Conservation (phyloP, 805 yeast species). For the Wickerhamiella shivajii region DNA sequence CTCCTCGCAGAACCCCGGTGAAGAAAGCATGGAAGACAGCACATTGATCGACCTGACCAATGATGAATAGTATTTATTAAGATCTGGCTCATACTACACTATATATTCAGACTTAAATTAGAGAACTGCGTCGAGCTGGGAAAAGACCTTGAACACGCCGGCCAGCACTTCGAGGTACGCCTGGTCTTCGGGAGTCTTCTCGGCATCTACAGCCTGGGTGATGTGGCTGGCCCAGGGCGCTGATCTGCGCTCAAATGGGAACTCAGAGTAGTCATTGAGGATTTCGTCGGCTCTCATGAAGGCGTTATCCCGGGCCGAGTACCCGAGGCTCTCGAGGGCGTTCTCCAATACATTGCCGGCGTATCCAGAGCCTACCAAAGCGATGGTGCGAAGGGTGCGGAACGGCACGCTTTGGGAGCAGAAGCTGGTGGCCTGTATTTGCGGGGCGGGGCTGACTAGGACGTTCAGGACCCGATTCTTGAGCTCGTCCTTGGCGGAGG, state of each 20-base stretch:
- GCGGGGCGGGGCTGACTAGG: slow-evolving; percentile 45
- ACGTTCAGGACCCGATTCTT: slow-evolving; percentile 55
- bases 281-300: slow-evolving; percentile 90
- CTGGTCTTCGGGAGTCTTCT: slow-evolving; percentile 16
- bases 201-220: slow-evolving; percentile 33
- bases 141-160: slow-evolving; percentile 78
- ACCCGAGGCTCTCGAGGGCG: slow-evolving; percentile 53
- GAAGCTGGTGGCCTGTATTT: slow-evolving; percentile 40
- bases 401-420: slow-evolving; percentile 57
- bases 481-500: slow-evolving; percentile 67
- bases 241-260: slow-evolving; percentile 56
- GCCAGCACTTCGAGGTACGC: slow-evolving; percentile 81
- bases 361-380: slow-evolving; percentile 76
- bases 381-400: slow-evolving; percentile 59
- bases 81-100: too few relatives aligned
- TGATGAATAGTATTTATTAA: too few relatives aligned
- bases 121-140: slow-evolving; percentile 81
- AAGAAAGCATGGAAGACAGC: too few relatives aligned
- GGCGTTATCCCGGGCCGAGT: slow-evolving; percentile 84
- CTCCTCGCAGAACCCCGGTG: too few relatives aligned
- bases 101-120: too few relatives aligned
- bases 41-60: too few relatives aligned
- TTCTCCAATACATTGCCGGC: slow-evolving; percentile 96
- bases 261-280: slow-evolving; percentile 65
- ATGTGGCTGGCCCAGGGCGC: slow-evolving; percentile 33